Evolutionary conservation across 768 basidiomycete species (phyloP), one percentile per base, ranked within the genome.

Genomic region (Trametes meyenii): DNA sequence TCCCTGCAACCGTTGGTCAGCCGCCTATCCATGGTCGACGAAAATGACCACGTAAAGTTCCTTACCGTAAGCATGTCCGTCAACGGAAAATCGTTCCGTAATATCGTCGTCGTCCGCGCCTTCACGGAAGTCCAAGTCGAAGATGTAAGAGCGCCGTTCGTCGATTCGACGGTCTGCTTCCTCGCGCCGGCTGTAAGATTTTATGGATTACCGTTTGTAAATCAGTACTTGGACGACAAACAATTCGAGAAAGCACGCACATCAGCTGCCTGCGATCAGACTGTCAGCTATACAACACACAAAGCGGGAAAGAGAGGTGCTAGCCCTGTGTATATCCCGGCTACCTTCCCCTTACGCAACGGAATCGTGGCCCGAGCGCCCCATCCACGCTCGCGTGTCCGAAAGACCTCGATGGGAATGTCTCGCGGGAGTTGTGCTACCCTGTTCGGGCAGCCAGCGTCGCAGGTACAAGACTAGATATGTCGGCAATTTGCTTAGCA

Each of bases 251-350:
- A 23, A n/a, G 0, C 10, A 72, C 81, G 61, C 60, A 81, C 85
- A 85, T 72, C 26, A 87, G 62, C 58, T 74, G 71, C 38, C 83
- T 85, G 40, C 23, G 5, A 1, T 23, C 16, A 2, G 1, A 29
- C 2, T 36, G 13, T 36, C 44, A 40, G 11, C 38, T 26, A 2
- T 17, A 57, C 0, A 1, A 14, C 10, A 19, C 52, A 19, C 11
- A 5, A 5, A 1, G 60, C 50, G 35, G 50, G 23, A 36, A 1
- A 60, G 49, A 35, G 50, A 21, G 29, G 55, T 13, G 69, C 77
- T 36, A 66, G 88, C 89, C 89, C 89, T 55, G 87, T 83, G 66
- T 87, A 90, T 11, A 86, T 74, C 2, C 89, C 89, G 24, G 90
- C 61, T 3, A 90, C 83, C 62, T 84, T 86, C 4, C 88, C 88